Evolutionary conservation across 176 grass and related monocot species (phyloP).

Genomic region (Lolium rigidum): DNA sequence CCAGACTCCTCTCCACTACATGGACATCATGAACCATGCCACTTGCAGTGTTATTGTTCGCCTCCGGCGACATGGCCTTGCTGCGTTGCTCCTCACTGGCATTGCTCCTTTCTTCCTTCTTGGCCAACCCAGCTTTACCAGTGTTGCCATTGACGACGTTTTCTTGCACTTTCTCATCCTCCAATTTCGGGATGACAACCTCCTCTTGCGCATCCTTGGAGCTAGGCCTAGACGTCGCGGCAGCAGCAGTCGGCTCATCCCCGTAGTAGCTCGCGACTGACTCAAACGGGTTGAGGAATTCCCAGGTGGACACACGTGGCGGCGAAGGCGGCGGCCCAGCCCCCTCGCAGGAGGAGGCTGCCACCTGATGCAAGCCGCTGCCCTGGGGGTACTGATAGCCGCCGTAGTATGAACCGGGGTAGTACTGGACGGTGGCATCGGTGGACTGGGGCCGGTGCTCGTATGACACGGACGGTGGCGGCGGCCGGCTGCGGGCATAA

Average conservation of each 20-base stretch:
- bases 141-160: slow-evolving; percentile 45
- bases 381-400: slow-evolving; percentile 40
- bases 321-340: slow-evolving; percentile 48
- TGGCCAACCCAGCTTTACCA: neutral
- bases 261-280: slow-evolving; percentile 56
- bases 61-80: slow-evolving; percentile 43
- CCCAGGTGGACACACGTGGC: slow-evolving; percentile 66
- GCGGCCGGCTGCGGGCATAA: slow-evolving; percentile 61
- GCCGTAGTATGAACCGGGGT: slow-evolving; percentile 34
- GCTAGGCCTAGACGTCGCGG: slow-evolving; percentile 8
- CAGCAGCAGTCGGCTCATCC: neutral
- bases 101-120: slow-evolving; percentile 41
- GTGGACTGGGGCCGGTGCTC: slow-evolving; percentile 32
- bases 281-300: slow-evolving; percentile 75
- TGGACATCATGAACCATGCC: slow-evolving; percentile 45
- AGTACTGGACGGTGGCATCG: slow-evolving; percentile 39
- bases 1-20: slow-evolving; percentile 57
- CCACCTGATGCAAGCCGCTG: slow-evolving; percentile 7
- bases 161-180: slow-evolving; percentile 43
- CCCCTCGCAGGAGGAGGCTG: slow-evolving; percentile 24
- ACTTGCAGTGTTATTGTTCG: neutral
- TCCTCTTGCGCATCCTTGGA: slow-evolving; percentile 51
- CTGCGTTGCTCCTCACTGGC: slow-evolving; percentile 31
- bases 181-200: slow-evolving; percentile 57
- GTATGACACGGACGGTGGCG: slow-evolving; percentile 38